These are phyloP conservation scores for Neonectria faginata DNA, from an alignment of 2,329 filamentous ascomycete species.

Conservation along the genomic window DNA sequence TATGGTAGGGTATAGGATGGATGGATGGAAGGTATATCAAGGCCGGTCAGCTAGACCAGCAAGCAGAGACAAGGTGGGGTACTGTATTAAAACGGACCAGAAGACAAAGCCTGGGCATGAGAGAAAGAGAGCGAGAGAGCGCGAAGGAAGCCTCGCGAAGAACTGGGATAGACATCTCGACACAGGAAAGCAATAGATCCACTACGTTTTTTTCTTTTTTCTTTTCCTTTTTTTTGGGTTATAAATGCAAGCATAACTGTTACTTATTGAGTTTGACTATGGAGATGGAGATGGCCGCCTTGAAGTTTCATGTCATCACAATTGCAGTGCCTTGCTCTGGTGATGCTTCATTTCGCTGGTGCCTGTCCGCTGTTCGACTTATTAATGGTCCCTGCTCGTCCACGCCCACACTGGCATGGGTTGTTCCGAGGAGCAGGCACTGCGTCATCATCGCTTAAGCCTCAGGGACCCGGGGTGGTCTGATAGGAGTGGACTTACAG, in stretches of 20 bases:
- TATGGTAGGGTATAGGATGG: constrained; percentile 46
- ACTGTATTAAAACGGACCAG: constrained; percentile 44
- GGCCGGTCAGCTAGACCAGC: constrained; percentile 15
- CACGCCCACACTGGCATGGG: neutral
- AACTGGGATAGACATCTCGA: constrained; percentile 46
- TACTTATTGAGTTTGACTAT: neutral
- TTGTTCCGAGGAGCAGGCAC: constrained; percentile 11
- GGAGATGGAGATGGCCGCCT: neutral
- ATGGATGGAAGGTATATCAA: constrained; percentile 34
- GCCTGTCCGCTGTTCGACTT: too few species aligned
- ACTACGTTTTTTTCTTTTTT: constrained; percentile 43
- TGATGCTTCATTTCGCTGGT: too few species aligned
- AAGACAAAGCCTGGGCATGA: constrained; percentile 12
- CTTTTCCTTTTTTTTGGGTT: constrained; percentile 26
- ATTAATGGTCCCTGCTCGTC: neutral
- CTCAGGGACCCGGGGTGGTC: neutral
- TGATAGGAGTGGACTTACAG: constrained; percentile 19
- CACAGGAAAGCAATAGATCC: constrained; percentile 48
- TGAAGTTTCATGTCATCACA: too few species aligned
- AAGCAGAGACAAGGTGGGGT: constrained; percentile 30
- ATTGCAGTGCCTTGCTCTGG: too few species aligned
- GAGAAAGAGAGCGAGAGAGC: constrained; percentile 29
- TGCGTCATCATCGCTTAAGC: constrained; percentile 28
- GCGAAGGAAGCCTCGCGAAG: constrained; percentile 16
- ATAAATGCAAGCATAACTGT: constrained; percentile 4